Evolutionary conservation across 2,329 filamentous ascomycete genomes (phyloP), one percentile per base, ranked within the genome.

Genomic region (Conoideocrella luteorostrata): DNA sequence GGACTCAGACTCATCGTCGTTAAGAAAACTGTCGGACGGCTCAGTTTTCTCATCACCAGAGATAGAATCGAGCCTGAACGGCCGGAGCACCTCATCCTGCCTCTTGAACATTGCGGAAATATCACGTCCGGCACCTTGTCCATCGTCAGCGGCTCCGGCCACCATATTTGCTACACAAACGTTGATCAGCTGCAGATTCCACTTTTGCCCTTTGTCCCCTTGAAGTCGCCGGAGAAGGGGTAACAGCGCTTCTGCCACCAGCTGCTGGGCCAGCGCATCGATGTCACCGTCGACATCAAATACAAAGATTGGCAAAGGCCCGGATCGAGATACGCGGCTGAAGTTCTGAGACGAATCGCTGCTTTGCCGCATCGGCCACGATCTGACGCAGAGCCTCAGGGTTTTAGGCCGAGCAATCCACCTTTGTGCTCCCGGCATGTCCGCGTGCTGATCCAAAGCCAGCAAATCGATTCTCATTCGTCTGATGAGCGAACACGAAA

Each of bases 121-220:
- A 56, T 95, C 82, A 50, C 85, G 74, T 1, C 86, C 87, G n/a
- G 67, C 70, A 23, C 74, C 76, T 9, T 68, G 65, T 46, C 71
- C 66, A 30, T 63, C 61, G 29, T 75, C 70, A 12, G 68, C 68
- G 4, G 76, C 78, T 13, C 68, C 70, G 32, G 75, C 69, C 2
- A 74, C 74, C 82, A 97, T 91, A 58, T 95, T 95, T 12, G 86
- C 85, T 7, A 87, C 89, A 36, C 88, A 90, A 18, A 97, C 69
- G 51, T 96, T 97, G 47, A 97, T 71, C 41, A 97, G 68, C 50
- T 85, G 86, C 15, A 96, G 64, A 52, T 91, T 86, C 85, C 87
- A 95, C 7, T 72, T 69, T 47, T 74, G 76, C 7, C 72, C 67
- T 49, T 74, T 77, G 48, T 85, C 80, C 0, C 80, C 74, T 51